Conservation (phyloP, 192 early-diverging fungal species). For the Lobulomyces angularis region DNA sequence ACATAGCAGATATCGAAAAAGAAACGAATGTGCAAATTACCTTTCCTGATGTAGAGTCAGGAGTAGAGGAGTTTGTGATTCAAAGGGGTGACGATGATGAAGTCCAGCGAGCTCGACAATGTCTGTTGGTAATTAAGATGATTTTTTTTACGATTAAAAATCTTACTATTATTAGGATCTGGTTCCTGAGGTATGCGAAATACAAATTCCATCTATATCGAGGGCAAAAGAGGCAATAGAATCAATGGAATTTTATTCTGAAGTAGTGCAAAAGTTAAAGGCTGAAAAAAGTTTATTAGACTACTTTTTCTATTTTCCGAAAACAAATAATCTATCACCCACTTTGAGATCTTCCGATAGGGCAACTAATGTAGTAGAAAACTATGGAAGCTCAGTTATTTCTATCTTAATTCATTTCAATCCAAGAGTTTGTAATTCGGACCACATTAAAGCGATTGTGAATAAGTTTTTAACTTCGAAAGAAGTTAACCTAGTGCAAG, state of each 20-base stretch:
- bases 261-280: constrained; percentile 24
- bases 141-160: not conserved
- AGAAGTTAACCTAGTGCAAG: constrained; percentile 15
- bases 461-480: constrained; percentile 21
- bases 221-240: constrained; percentile 20
- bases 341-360: constrained; percentile 10
- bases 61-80: constrained; percentile 39
- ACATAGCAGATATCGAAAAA: constrained; percentile 43
- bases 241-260: constrained; percentile 29
- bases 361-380: not conserved
- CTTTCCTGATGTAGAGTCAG: constrained; percentile 56
- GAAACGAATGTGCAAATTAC: constrained; percentile 39
- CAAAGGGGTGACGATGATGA: constrained; percentile 46
- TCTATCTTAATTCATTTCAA: constrained; percentile 4
- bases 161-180: constrained; percentile 10
- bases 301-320: constrained; percentile 19
- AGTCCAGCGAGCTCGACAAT: constrained; percentile 36
- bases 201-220: constrained; percentile 37
- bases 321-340: constrained; percentile 11
- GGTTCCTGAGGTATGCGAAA: constrained; percentile 40
- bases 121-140: constrained; percentile 30
- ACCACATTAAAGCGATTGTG: not conserved
- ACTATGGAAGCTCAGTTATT: not conserved
- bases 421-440: not conserved
- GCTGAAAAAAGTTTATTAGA: constrained; percentile 27